These are phyloP conservation scores for Lathyrus tuberosus DNA, from an alignment of 306 rosid genomes.

Conservation along the genomic window DNA sequence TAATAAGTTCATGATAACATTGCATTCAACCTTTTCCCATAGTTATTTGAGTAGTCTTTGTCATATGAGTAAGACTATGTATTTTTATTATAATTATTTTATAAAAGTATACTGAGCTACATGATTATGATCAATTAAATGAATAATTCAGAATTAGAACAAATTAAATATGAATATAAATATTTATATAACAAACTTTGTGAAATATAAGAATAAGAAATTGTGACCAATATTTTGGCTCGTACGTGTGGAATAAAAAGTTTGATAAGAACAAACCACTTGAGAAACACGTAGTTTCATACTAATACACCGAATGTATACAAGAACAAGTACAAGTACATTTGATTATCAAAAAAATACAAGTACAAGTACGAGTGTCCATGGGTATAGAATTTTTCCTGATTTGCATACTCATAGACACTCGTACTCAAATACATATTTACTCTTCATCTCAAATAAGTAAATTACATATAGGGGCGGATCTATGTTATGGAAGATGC, in stretches of 20 bases:
- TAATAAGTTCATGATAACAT: slow-evolving; percentile 21
- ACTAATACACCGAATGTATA: no score
- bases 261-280: slow-evolving; percentile 3
- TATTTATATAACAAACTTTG: neutral
- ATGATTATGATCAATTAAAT: slow-evolving; percentile 15
- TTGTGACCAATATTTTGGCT: slow-evolving; percentile 18
- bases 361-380: no score
- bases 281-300: neutral
- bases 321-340: no score
- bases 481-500: no score
- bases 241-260: slow-evolving; percentile 5
- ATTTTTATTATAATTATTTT: neutral
- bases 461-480: no score
- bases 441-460: no score
- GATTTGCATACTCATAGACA: no score
- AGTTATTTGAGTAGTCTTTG: slow-evolving; percentile 41
- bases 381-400: no score
- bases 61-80: slow-evolving; percentile 39
- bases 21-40: slow-evolving; percentile 8
- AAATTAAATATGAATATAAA: neutral
- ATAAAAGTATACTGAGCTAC: neutral
- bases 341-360: no score
- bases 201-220: neutral
- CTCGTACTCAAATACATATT: no score
- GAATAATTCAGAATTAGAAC: neutral